phyloP scores from a whole-genome alignment of 495 filamentous ascomycete species.

The Thozetella sp. region DNA sequence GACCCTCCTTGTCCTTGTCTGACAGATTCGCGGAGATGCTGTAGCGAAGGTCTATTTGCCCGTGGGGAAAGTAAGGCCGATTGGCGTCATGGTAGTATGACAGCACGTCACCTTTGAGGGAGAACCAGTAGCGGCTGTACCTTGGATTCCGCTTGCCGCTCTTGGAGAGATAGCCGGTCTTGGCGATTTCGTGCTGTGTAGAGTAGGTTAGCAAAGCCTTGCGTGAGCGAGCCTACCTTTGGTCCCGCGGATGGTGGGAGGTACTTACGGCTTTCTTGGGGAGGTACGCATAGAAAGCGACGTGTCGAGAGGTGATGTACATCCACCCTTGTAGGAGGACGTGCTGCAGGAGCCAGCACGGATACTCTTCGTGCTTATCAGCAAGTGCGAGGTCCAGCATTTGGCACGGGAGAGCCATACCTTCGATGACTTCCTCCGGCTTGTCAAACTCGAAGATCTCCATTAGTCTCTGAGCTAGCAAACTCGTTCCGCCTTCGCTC shows the following conservation, averaged over 20 bases:
- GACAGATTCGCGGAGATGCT: conserved; percentile 81
- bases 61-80: conserved; percentile 88
- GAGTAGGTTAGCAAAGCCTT: conserved; percentile 25
- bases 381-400: conserved; percentile 7
- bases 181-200: conserved; percentile 72
- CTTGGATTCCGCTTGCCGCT: conserved; percentile 87
- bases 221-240: not conserved
- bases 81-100: conserved; percentile 88
- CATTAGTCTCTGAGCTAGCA: conserved; percentile 70
- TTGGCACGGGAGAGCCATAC: conserved; percentile 31
- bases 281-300: conserved; percentile 96
- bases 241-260: not conserved
- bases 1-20: conserved; percentile 73
- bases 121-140: conserved; percentile 95
- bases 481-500: conserved; percentile 37
- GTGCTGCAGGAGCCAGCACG: conserved; percentile 91
- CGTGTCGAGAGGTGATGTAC: conserved; percentile 92
- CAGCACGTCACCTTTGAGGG: conserved; percentile 90
- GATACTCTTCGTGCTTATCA: conserved; percentile 68
- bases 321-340: conserved; percentile 93
- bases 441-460: conserved; percentile 88
- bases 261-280: conserved; percentile 79
- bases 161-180: conserved; percentile 89
- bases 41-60: conserved; percentile 90
- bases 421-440: conserved; percentile 82